These are phyloP conservation scores for Macrolepiota fuliginosa DNA, from an alignment of 768 basidiomycete genomes.

Conservation along the genomic window DNA sequence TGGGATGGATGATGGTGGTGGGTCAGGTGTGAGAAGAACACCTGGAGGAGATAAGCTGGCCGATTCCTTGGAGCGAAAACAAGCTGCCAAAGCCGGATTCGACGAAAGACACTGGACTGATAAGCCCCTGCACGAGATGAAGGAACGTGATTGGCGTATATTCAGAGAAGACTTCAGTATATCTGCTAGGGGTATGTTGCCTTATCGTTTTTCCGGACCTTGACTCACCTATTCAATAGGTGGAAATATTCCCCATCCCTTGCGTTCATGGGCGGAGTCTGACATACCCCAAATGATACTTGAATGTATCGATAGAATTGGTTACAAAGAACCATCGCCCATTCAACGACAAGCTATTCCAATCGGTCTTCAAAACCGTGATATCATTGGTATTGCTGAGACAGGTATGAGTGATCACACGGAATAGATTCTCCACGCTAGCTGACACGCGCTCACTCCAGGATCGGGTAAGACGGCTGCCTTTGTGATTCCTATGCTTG, in stretches of 20 bases:
- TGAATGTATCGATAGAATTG: conserved; percentile 84
- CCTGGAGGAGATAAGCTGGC: conserved; percentile 53
- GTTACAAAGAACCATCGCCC: conserved; percentile 95
- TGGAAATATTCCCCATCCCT: conserved; percentile 89
- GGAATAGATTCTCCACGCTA: background rate
- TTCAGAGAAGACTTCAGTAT: conserved; percentile 99
- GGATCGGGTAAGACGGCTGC: conserved; percentile 99
- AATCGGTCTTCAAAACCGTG: conserved; percentile 95
- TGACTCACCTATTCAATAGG: conserved; percentile 41
- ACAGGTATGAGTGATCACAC: conserved; percentile 61
- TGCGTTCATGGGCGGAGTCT: conserved; percentile 92
- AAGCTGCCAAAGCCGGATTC: conserved; percentile 74
- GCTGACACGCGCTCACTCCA: conserved; percentile 25
- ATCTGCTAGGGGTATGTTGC: conserved; percentile 71
- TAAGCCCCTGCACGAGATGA: conserved; percentile 89
- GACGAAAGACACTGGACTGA: conserved; percentile 99
- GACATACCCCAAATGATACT: conserved; percentile 75
- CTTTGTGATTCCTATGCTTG: conserved; percentile 96
- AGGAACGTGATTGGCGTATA: conserved; percentile 98
- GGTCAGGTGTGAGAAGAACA: conserved; percentile 35
- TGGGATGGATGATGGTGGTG: conserved; percentile 82
- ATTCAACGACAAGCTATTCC: conserved; percentile 99
- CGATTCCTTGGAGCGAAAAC: conserved; percentile 80
- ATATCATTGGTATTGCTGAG: conserved; percentile 98
- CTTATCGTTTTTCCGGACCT: background rate